Evolutionary conservation across 1,284 basidiomycete species (phyloP).

Genomic region (Malassezia caprae): DNA sequence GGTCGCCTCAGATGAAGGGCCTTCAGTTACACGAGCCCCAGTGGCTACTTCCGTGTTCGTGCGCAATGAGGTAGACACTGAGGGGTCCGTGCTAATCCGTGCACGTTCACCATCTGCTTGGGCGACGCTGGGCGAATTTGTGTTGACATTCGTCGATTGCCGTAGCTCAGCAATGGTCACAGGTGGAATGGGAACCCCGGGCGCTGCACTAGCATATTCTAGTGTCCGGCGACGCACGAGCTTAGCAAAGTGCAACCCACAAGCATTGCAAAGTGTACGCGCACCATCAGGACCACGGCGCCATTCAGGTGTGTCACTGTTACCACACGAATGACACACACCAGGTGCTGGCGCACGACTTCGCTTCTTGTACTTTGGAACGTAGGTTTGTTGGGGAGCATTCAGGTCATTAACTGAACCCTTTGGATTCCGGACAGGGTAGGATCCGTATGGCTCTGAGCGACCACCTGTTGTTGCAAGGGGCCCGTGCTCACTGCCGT

Average conservation of each 20-base stretch:
- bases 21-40: neutral
- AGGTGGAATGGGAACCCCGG: constrained; percentile 21
- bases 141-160: constrained; percentile 24
- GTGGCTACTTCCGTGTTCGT: neutral
- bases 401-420: neutral
- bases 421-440: constrained; percentile 17
- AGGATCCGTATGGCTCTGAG: constrained; percentile 15
- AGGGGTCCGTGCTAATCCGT: neutral
- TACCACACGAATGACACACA: constrained; percentile 36
- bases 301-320: constrained; percentile 44
- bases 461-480: neutral
- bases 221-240: constrained; percentile 28
- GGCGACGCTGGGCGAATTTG: neutral
- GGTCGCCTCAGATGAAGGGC: neutral
- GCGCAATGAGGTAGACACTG: neutral
- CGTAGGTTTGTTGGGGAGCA: constrained; percentile 4
- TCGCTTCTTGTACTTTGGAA: constrained; percentile 42
- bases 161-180: constrained; percentile 35
- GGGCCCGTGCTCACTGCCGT: neutral
- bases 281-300: constrained; percentile 43
- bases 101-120: constrained; percentile 4
- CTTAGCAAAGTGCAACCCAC: constrained; percentile 36
- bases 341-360: constrained; percentile 43
- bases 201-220: constrained; percentile 22
- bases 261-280: constrained; percentile 46